phyloP scores from a whole-genome alignment of 2,329 filamentous ascomycete genomes.

The Phoma sp. region DNA sequence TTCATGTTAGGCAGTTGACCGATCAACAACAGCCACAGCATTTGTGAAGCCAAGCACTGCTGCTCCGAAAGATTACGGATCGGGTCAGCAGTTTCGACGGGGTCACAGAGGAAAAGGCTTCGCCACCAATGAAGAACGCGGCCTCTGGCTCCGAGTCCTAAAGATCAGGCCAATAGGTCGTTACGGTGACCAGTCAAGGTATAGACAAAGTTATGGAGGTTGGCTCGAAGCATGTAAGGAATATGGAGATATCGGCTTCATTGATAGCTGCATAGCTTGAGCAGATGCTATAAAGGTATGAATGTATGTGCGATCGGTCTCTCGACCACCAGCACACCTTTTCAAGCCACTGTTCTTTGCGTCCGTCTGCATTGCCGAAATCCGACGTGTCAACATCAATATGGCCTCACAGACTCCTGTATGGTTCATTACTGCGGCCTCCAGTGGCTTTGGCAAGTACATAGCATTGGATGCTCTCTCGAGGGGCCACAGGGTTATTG shows the following conservation, averaged over 20 bases:
- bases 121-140: not conserved
- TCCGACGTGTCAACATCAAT: not conserved
- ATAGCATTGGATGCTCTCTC: slow-evolving; percentile 52
- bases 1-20: not conserved
- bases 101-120: not conserved
- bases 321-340: no score
- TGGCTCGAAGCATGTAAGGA: not conserved
- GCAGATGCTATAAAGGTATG: slow-evolving; percentile 2
- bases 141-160: not conserved
- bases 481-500: slow-evolving; percentile 56
- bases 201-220: not conserved
- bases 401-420: slow-evolving; percentile 38
- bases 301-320: not conserved
- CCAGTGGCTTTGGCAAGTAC: slow-evolving; percentile 55
- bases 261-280: not conserved
- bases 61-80: slow-evolving; percentile 1
- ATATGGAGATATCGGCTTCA: not conserved
- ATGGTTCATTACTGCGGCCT: slow-evolving; percentile 59
- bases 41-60: not conserved
- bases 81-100: not conserved
- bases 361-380: no score
- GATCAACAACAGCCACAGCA: not conserved
- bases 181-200: not conserved
- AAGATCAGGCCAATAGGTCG: not conserved
- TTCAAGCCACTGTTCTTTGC: no score